Percentiles rank a stretch among this genome's conserved stretches.
These are phyloP conservation scores for Ogataea wickerhamii DNA, from an alignment of 805 yeast species.

Conservation along the genomic window DNA sequence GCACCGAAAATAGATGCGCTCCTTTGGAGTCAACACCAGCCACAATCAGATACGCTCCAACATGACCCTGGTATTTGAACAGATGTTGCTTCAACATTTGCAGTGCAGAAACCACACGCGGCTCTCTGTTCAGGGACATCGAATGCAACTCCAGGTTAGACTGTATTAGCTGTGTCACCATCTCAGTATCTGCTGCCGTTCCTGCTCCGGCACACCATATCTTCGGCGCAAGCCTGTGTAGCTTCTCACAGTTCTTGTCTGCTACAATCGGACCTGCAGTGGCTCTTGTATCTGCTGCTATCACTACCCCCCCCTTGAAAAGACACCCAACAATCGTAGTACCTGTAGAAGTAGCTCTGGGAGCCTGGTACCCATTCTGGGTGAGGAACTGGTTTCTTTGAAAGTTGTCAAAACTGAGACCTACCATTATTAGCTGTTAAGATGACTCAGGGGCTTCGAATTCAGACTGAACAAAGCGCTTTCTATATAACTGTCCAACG, in stretches of 20 bases:
- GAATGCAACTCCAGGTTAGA: constrained; percentile 90
- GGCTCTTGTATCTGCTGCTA: constrained; percentile 98
- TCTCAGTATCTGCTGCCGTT: constrained; percentile 99
- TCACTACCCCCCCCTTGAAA: constrained; percentile 89
- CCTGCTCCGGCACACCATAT: constrained; percentile 99
- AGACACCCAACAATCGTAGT: constrained; percentile 98
- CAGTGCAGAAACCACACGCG: constrained; percentile 90
- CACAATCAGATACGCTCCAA: constrained; percentile 97
- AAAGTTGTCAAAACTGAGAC: constrained; percentile 87
- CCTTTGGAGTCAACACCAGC: constrained; percentile 98
- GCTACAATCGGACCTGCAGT: constrained; percentile 96
- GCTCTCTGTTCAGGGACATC: constrained; percentile 76
- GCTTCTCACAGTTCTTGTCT: constrained; percentile 95
- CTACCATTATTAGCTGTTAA: too few species aligned
- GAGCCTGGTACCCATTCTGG: constrained; percentile 64
- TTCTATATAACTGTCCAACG: too few species aligned
- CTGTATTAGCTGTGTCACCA: constrained; percentile 90
- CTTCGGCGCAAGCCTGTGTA: constrained; percentile 83
- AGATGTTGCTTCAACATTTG: constrained; percentile 93
- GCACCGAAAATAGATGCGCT: constrained; percentile 85
- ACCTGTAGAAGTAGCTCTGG: constrained; percentile 95
- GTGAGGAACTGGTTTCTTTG: constrained; percentile 81
- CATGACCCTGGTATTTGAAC: constrained; percentile 94
- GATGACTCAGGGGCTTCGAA: too few species aligned
- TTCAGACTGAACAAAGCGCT: too few species aligned